Base-by-base conservation (phyloP, 139 green algal genomes). In the Volvox reticuliferus region DNA sequence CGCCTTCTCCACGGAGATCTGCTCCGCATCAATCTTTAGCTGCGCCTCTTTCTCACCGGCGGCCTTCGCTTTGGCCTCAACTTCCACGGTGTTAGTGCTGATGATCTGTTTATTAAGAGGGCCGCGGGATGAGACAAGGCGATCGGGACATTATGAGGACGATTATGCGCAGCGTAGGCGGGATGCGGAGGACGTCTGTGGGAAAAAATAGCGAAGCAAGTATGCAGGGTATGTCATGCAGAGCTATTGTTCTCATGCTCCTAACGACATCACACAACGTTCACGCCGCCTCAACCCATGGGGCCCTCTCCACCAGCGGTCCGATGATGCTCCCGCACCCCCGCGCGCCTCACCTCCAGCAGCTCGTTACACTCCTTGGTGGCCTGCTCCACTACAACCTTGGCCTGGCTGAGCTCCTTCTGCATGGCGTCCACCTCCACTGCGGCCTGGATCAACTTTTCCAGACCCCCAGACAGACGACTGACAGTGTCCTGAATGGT, bases 371-470 rank as follows among this genome's bases (percentile, higher is more conserved):
- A 97, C 90, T 98, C 97, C 92, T 95, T 92, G n/a, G 97, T 98
- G 24, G 96, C 96, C 50, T 90, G 86, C 87, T 97, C 95, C 83
- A 99, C 97, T 78, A 98, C 96, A 85, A 94, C 94, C 92, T 97
- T 97, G 82, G 97, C 96, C 77, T 97, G 90, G 32, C 88, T 97
- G 69, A 99, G 93, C 86, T 97, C 94, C 82, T 96, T 96, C 92
- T 98, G 95, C 97, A 99, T 97, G 35, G 90, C 91, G 81, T 97
- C 96, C 44, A 99, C 97, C 89, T 99, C 97, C 19, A 92, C 89
- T 14, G 95, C 95, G 16, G 97, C 97, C 92, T 98, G 96, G 32
- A 97, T 96, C 12, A 99, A 94, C 94, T 98, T 98, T 77, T 96
- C 88, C 69, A 98, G 93, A 12, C 97, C 97, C 37, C 96, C 96